Conservation (phyloP, 208 protist genomes). For the Leishmania tarentolae region DNA sequence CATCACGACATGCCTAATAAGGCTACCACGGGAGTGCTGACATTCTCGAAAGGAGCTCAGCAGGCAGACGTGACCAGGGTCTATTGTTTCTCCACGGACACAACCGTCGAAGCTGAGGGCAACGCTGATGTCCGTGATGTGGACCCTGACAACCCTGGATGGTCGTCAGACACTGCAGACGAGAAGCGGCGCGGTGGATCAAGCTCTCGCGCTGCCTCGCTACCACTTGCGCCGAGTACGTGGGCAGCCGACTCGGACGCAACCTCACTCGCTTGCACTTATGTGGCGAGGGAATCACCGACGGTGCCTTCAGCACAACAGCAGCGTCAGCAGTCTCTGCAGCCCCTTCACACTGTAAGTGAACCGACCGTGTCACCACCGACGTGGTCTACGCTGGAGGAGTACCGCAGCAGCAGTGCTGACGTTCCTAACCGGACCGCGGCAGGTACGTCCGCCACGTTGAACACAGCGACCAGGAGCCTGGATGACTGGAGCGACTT, state of each 20-base stretch:
- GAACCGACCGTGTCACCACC: background rate
- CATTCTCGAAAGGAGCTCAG: background rate
- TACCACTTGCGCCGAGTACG: background rate
- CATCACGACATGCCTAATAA: background rate
- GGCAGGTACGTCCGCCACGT: background rate
- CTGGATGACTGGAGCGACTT: conserved; percentile 26
- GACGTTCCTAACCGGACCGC: background rate
- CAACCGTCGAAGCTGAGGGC: background rate
- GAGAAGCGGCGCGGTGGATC: conserved; percentile 9
- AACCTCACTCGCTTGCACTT: background rate
- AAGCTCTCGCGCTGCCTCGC: background rate
- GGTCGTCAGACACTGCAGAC: background rate
- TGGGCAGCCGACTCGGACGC: conserved; percentile 1
- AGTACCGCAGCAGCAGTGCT: conserved; percentile 18
- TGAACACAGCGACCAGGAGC: conserved; percentile 5
- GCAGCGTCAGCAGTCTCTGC: conserved; percentile 6
- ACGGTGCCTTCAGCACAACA: background rate
- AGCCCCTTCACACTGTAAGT: background rate
- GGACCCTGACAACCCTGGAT: background rate
- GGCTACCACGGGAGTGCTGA: background rate
- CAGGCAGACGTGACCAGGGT: background rate
- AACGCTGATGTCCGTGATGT: too few species aligned
- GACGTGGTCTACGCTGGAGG: conserved; percentile 28
- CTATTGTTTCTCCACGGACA: background rate
- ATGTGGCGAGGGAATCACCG: background rate